Evolutionary conservation across 2,329 filamentous ascomycete species (phyloP).

Genomic region (Coleophoma cylindrospora): DNA sequence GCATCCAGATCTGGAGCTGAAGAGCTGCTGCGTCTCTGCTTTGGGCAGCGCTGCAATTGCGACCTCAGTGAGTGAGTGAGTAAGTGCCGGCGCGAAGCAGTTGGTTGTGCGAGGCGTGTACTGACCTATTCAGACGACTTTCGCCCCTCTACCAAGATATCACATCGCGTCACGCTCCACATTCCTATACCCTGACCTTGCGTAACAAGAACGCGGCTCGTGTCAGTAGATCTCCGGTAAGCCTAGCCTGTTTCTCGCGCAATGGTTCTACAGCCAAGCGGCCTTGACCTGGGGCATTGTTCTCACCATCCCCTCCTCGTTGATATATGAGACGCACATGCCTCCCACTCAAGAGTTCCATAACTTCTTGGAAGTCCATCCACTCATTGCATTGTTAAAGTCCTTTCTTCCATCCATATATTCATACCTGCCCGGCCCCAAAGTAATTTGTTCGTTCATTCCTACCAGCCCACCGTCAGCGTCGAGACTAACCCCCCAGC

Average conservation of each 20-base stretch:
- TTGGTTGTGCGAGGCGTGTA: background rate
- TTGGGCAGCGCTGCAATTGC: background rate
- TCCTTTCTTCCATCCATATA: slow-evolving; percentile 8
- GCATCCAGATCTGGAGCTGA: background rate
- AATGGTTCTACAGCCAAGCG: background rate
- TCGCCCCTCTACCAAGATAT: background rate
- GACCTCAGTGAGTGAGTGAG: background rate
- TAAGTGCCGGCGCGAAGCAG: background rate
- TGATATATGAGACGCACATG: slow-evolving; percentile 15
- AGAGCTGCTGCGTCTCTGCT: background rate
- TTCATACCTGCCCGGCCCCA: background rate
- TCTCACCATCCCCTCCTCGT: background rate
- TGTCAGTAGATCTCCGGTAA: background rate
- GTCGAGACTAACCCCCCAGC: background rate
- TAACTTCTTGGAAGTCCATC: slow-evolving; percentile 6
- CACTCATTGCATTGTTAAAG: slow-evolving; percentile 14
- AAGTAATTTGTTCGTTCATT: slow-evolving; percentile 7
- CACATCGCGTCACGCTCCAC: slow-evolving; percentile 1
- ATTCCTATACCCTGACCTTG: background rate
- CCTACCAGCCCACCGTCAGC: background rate
- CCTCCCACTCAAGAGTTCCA: slow-evolving; percentile 8
- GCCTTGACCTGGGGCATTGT: background rate
- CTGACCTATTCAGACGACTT: background rate
- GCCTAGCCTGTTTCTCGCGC: background rate
- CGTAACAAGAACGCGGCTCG: slow-evolving; percentile 1